Base-by-base conservation (phyloP, 2,329 filamentous ascomycete genomes). In the Chrysoporthe austroafricana region DNA sequence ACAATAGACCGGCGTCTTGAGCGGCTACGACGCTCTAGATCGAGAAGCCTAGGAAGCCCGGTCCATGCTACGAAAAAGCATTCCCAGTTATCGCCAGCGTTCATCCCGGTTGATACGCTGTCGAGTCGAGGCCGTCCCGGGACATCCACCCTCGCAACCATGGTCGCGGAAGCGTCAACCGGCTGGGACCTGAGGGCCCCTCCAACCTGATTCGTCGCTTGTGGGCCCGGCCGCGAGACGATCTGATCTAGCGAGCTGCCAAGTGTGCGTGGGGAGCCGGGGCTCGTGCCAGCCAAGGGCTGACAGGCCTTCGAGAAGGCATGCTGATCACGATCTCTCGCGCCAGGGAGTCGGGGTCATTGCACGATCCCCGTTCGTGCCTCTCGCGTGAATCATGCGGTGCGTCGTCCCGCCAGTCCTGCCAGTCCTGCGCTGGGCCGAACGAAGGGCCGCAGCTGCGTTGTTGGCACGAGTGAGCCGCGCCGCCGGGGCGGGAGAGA, bases 191-290 rank as follows among this genome's bases (percentile, higher is more conserved):
- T 62, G 43, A 42, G n/a, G 50, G 46, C 18, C 34, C 44, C 61
- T 46, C 39, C 21, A 57, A 36, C 26, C 57, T 56, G 46, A 68
- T 68, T 68, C 66, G 66, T 42, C 34, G 39, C 26, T 39, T 26
- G 43, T 60, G 62, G 58, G 8, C 39, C 42, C 50, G 57, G 36
- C 62, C 54, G 18, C 26, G 66, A 16, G 57, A 46, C 50, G 58
- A 68, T 68, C 62, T 68, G 62, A 42, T 36, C 62, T 62, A 68
- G 66, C 62, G 56, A 58, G 57, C 62, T 67, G 66, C 66, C 66
- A 66, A 62, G 66, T 68, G 39, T 44, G 62, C 36, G n/a, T 50
- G 56, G 39, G 3, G n/a, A 56, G 66, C 57, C 54, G 59, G 62
- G 52, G 50, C 65, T 67, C n/a, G 36, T 39, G 54, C 66, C 66